Evolutionary conservation across 495 filamentous ascomycete species (phyloP), one percentile per base, ranked within the genome.

Genomic region (Neurospora sublineolata): DNA sequence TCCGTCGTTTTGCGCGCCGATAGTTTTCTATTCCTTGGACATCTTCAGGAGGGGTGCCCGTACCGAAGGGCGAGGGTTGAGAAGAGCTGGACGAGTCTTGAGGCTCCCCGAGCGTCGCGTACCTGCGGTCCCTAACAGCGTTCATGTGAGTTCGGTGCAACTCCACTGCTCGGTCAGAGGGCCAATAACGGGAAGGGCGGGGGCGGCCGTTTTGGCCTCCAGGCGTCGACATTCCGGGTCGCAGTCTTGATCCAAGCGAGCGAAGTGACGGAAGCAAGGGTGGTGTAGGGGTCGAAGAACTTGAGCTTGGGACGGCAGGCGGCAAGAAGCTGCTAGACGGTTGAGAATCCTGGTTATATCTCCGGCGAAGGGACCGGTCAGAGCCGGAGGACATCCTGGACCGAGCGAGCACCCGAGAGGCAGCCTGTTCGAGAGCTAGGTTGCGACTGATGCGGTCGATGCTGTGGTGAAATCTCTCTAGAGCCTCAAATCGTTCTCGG

Each of bases 1-100:
- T 94, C 71, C 92, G 86, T 41, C 93, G 87, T 79, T 97, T 97
- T 68, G 80, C 74, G 64, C 88, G 81, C 70, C 85, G 85, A 71
- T 80, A 33, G 23, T 64, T 64, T 64, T 64, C 52, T 33, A 64
- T 16, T 64, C 27, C 52, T 33, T 64, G 27, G 12, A 18, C 12
- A 36, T 77, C 78, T 58, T 82, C 75, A 42, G 77, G 68, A 12
- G 64, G 18, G n/a, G 52, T 71, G n/a, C 16, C 23, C 23, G 23
- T 23, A n/a, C 52, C 52, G 27, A 30, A 33, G 23, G 30, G 23
- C 27, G 52, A 30, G 27, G 52, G 52, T 7, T 64, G 52, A 33
- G 52, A 64, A 36, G 52, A 64, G 52, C 52, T 64, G 27, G 52
- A 64, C 3, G 52, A 64, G 12, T 64, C 52, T 64, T 64, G 52